Conservation (phyloP, 2,329 filamentous ascomycete genomes). For the Ascosphaera pollenicola region DNA sequence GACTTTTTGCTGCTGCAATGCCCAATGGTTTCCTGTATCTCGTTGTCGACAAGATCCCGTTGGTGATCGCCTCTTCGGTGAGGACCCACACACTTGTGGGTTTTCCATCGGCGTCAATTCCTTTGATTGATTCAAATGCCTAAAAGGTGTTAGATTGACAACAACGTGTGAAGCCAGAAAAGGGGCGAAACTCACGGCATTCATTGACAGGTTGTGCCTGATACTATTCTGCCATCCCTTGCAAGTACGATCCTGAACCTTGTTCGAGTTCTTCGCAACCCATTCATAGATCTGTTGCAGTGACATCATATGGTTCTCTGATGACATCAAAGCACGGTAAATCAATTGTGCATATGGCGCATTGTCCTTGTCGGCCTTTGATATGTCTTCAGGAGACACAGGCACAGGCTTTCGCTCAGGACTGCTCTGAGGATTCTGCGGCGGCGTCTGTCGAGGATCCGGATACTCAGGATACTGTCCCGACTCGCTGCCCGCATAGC, state of each 20-base stretch:
- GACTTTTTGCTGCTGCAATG: too few species aligned
- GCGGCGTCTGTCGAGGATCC: too few species aligned
- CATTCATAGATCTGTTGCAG: conserved; percentile 78
- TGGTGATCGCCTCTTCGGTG: conserved; percentile 41
- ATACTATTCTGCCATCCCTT: conserved; percentile 94
- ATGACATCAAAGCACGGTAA: conserved; percentile 48
- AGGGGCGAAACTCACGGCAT: conserved; percentile 39
- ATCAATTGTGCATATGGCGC: conserved; percentile 69
- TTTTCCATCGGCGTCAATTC: conserved; percentile 17
- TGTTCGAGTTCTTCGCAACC: conserved; percentile 65
- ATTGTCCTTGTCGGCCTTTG: conserved; percentile 19
- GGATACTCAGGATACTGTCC: too few species aligned
- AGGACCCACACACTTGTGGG: conserved; percentile 60
- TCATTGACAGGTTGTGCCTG: conserved; percentile 91
- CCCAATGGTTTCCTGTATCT: conserved; percentile 40
- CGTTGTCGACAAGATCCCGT: conserved; percentile 72
- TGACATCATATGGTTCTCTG: conserved; percentile 45
- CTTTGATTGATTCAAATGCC: conserved; percentile 16
- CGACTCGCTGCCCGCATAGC: too few species aligned
- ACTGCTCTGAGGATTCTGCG: too few species aligned
- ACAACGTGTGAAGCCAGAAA: conserved; percentile 3
- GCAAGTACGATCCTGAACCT: conserved; percentile 34
- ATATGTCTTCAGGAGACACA: too few species aligned
- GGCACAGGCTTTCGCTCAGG: too few species aligned
- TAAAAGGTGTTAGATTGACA: conserved; percentile 6